These are phyloP conservation scores for Kwoniella dendrophila DNA, from an alignment of 768 basidiomycete species.

Conservation along the genomic window DNA sequence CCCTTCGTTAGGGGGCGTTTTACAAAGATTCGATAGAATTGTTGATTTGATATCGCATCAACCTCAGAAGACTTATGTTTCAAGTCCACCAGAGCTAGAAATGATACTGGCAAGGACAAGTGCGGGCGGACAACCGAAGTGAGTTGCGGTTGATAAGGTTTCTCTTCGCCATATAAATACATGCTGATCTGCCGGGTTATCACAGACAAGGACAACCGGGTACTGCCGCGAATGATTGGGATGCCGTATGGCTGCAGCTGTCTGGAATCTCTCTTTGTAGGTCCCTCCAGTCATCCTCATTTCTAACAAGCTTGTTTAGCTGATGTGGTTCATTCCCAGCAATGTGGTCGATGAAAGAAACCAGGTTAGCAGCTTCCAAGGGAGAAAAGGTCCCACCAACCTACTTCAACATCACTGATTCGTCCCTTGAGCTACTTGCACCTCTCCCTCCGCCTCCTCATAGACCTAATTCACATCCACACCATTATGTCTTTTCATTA, in stretches of 20 bases:
- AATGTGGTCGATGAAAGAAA: slow-evolving; percentile 57
- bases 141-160: slow-evolving; percentile 7
- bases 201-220: slow-evolving; percentile 55
- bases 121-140: slow-evolving; percentile 54
- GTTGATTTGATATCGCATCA: slow-evolving; percentile 50
- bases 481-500: slow-evolving; percentile 73
- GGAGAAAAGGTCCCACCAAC: slow-evolving; percentile 57
- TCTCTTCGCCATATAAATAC: background rate
- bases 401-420: slow-evolving; percentile 55
- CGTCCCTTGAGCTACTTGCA: slow-evolving; percentile 54
- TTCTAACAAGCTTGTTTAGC: background rate
- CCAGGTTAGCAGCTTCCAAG: slow-evolving; percentile 52
- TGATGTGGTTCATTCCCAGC: slow-evolving; percentile 23
- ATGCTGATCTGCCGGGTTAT: background rate
- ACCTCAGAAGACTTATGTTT: slow-evolving; percentile 52
- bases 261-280: slow-evolving; percentile 55
- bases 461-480: slow-evolving; percentile 50
- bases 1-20: background rate
- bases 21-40: slow-evolving; percentile 23
- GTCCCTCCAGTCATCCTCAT: slow-evolving; percentile 4
- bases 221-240: slow-evolving; percentile 55
- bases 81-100: slow-evolving; percentile 55
- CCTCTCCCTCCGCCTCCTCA: slow-evolving; percentile 56
- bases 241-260: slow-evolving; percentile 56
- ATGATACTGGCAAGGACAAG: slow-evolving; percentile 55